Conservation (phyloP, 495 filamentous ascomycete genomes). For the Hyaloscypha hepaticicola region DNA sequence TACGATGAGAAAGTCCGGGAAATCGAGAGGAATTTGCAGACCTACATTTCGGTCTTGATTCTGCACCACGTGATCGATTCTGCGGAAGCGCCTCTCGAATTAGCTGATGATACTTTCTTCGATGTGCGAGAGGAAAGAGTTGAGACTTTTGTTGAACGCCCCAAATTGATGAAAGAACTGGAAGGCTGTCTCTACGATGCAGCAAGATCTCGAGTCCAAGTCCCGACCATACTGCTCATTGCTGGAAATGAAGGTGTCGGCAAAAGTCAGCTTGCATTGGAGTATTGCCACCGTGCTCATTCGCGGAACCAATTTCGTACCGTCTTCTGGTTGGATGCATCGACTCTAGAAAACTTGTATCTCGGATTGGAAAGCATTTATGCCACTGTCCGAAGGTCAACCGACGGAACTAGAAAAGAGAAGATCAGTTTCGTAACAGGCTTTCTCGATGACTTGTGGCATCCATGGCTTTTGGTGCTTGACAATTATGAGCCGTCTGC, state of each 20-base stretch:
- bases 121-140: conserved; percentile 22
- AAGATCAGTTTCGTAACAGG: conserved; percentile 20
- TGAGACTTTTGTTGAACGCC: conserved; percentile 19
- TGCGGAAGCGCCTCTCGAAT: conserved; percentile 3
- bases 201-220: conserved; percentile 7
- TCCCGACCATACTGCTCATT: conserved; percentile 17
- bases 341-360: conserved; percentile 16
- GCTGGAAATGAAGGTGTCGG: conserved; percentile 18
- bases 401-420: conserved; percentile 21
- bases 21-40: conserved; percentile 22
- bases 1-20: conserved; percentile 26
- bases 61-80: conserved; percentile 27
- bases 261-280: conserved; percentile 24
- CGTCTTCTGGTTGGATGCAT: conserved; percentile 25
- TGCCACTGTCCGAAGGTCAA: conserved; percentile 14
- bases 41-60: conserved; percentile 26
- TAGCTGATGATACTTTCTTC: conserved; percentile 18
- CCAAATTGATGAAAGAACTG: conserved; percentile 15
- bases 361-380: conserved; percentile 26
- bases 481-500: conserved; percentile 19
- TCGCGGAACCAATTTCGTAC: conserved; percentile 16
- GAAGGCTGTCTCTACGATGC: conserved; percentile 18
- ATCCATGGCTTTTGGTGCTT: conserved; percentile 26
- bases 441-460: conserved; percentile 23
- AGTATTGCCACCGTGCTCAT: conserved; percentile 17